These are phyloP conservation scores for Jatropha podagrica DNA, from an alignment of 441 rosid genomes.

Conservation along the genomic window DNA sequence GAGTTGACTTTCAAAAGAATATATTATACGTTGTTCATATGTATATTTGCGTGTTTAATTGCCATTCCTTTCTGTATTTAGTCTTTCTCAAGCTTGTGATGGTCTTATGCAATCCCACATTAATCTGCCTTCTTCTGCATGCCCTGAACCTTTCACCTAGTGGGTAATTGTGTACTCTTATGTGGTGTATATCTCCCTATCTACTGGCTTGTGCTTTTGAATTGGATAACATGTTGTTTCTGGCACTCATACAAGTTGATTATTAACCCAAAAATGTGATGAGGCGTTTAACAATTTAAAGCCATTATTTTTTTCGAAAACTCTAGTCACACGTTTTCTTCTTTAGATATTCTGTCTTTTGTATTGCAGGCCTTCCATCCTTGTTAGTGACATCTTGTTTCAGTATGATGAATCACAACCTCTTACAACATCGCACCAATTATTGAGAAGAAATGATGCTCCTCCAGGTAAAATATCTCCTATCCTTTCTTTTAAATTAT, in stretches of 20 bases:
- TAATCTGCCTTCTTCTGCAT: no score
- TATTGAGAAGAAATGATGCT: constrained; percentile 52
- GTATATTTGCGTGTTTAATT: neutral
- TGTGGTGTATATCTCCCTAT: no score
- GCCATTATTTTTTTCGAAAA: neutral
- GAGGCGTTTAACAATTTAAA: neutral
- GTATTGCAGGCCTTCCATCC: constrained; percentile 62
- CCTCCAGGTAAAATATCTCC: constrained; percentile 39
- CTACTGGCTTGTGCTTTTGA: no score
- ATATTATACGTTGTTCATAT: no score
- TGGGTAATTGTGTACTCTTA: no score
- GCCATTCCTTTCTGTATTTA: neutral
- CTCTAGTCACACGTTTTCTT: neutral
- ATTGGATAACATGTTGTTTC: no score
- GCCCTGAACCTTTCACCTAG: no score
- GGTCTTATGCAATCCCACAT: neutral
- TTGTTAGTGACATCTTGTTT: constrained; percentile 65
- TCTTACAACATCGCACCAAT: constrained; percentile 34
- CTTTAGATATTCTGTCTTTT: constrained; percentile 13
- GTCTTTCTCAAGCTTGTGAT: neutral
- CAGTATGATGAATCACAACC: constrained; percentile 48
- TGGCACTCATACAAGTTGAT: neutral
- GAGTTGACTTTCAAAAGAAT: neutral
- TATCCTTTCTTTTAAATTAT: constrained; percentile 2
- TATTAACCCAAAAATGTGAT: neutral